Base-by-base conservation (phyloP, 164 flowering plant genomes). In the Umbilicus rupestris region DNA sequence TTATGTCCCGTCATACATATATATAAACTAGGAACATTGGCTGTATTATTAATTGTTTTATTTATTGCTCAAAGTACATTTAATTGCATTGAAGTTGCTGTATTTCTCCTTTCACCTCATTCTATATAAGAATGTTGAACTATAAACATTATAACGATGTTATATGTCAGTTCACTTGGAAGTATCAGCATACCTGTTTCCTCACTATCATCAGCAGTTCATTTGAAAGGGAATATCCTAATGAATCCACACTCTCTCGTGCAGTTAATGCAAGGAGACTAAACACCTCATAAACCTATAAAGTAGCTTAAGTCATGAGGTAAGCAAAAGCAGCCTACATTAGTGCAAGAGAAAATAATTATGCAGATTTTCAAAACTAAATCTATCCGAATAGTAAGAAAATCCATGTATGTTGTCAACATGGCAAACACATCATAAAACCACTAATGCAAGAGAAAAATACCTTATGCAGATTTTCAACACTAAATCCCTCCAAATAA, bases 251-350 rank as follows among this genome's bases (percentile, higher is more conserved):
- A 72, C 70, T 72, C 20, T 80, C 71, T 59, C 77, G 81, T 57
- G 84, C 82, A 12, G 78, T 76, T 58, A 84, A 67, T 67, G 93
- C 87, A 72, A 91, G 80, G 58, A 50, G 77, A 75, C 89, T 76
- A 75, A 91, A 88, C 66, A 85, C 76, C 69, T 84, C 91, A 75
- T 87, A 91, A 65, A 88, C 95, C 97, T 88, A 84, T 74, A 70
- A 16, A 12, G 67, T 44, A 24, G 37, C n/a, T 7, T 68, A 67
- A 52, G 33, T 65, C 14, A 47, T 42, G 5, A 6, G 42, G 11
- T 15, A 62, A 16, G 26, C 39, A 62, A 3, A 30, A 31, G 52
- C 7, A 47, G 52, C 22, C 7, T 47, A 47, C 52, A 47, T 47
- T 47, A 47, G 9, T 30, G 65, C 41, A 35, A 39, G n/a, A 20